These are phyloP conservation scores for Aspergillus bertholletiae DNA, from an alignment of 495 filamentous ascomycete species.

Conservation along the genomic window DNA sequence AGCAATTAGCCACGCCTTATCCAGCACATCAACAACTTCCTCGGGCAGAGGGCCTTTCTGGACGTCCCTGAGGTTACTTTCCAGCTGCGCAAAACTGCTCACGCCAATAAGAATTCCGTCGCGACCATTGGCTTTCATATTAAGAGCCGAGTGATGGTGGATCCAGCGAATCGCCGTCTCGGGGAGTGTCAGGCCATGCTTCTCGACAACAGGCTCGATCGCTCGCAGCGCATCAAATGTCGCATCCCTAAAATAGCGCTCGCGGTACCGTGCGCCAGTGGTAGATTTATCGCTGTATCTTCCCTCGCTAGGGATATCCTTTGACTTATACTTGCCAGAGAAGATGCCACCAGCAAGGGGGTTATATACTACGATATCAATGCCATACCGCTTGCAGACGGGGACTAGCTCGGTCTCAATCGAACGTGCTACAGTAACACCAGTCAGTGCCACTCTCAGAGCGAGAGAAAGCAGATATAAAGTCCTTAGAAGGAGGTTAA, in stretches of 20 bases:
- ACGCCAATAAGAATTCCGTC: conserved; percentile 84
- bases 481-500: conserved; percentile 52
- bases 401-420: conserved; percentile 80
- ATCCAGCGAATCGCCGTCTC: conserved; percentile 83
- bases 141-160: conserved; percentile 75
- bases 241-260: conserved; percentile 75
- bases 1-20: conserved; percentile 64
- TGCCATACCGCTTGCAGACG: conserved; percentile 75
- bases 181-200: conserved; percentile 73
- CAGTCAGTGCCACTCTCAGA: conserved; percentile 48
- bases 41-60: conserved; percentile 87
- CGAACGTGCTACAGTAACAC: conserved; percentile 51
- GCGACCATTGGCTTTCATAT: conserved; percentile 63
- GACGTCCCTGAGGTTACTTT: conserved; percentile 68
- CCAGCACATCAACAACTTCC: conserved; percentile 74
- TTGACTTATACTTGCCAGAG: conserved; percentile 77
- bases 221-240: conserved; percentile 73
- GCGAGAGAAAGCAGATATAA: conserved; percentile 34
- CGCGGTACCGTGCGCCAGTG: conserved; percentile 64
- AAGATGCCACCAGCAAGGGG: conserved; percentile 82
- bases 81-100: conserved; percentile 68
- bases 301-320: conserved; percentile 63
- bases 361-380: conserved; percentile 91
- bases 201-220: conserved; percentile 69
- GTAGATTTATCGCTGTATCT: conserved; percentile 59